Evolutionary conservation across 192 early-diverging fungal species (phyloP).

Genomic region (Rhizophagus clarus): DNA sequence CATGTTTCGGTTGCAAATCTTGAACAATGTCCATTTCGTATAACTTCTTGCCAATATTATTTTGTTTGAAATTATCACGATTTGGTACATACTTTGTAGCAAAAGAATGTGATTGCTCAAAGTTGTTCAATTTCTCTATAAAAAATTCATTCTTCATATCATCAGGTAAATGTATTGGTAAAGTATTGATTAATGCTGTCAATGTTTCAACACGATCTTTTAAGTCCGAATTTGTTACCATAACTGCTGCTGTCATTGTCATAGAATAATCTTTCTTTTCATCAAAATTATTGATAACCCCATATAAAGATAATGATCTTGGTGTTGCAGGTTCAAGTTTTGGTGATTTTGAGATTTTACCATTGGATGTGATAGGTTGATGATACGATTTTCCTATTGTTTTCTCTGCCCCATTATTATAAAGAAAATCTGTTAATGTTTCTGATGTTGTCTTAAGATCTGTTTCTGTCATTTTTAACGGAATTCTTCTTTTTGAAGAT

Average conservation of each 20-base stretch:
- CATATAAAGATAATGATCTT: conserved; percentile 29
- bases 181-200: conserved; percentile 42
- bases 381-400: conserved; percentile 25
- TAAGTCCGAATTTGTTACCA: conserved; percentile 29
- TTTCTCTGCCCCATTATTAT: conserved; percentile 31
- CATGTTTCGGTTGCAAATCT: neutral
- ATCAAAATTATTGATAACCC: conserved; percentile 17
- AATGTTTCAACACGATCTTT: conserved; percentile 44
- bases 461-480: neutral
- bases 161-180: conserved; percentile 50
- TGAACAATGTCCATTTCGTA: neutral
- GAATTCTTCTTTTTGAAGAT: conserved; percentile 37
- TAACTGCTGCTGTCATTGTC: conserved; percentile 1
- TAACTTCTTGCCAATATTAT: neutral
- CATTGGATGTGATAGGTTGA: conserved; percentile 33
- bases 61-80: neutral
- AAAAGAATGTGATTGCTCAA: conserved; percentile 54
- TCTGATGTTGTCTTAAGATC: neutral
- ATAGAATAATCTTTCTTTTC: conserved; percentile 18
- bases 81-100: conserved; percentile 46
- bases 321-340: conserved; percentile 19
- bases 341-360: conserved; percentile 36
- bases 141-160: conserved; percentile 46
- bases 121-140: conserved; percentile 52
- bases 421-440: conserved; percentile 39